Base-by-base conservation (phyloP, 768 basidiomycete species). In the Amanita pseudoporphyria region DNA sequence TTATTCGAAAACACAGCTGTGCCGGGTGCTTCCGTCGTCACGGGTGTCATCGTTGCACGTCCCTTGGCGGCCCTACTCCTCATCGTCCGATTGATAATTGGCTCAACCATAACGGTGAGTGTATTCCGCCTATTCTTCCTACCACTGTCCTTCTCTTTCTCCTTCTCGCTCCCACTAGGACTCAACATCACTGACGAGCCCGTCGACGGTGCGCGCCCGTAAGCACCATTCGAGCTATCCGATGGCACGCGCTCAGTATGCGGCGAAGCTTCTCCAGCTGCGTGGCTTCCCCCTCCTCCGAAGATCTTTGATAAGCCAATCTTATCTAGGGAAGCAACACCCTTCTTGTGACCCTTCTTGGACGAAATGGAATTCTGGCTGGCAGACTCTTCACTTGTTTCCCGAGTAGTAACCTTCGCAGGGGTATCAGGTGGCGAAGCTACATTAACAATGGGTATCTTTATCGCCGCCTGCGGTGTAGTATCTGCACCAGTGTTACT, bases 41-140 rank as follows among this genome's bases (percentile, higher is more conserved):
- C 28, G 6, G 68, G 62, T 1, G 67, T 66, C 7, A 60, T 61
- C 14, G 65, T 57, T 49, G 66, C 64, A 53, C 60, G 53, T 48
- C 66, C 62, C 57, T 67, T 72, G 24, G 48, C 41, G 22, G 53
- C 55, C 55, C 64, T 66, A 21, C 68, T 72, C 60, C 78, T 73
- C 52, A 73, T 73, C 0, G 75, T 70, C 36, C 79, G 73, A 48
- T 72, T 75, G 38, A 50, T 42, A 54, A 92, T 68, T 6, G 87
- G 85, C 60, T 88, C 86, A 1, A 88, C 85, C 79, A 92, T 88
- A 35, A 93, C 78, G 0, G 84, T 90, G 54, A 96, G 72, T 0
- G 92, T 94, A 64, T 87, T 92, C 57, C 90, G 68, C 59, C 84
- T 72, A 53, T 67, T 72, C 64, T 81, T 81, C 71, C 79, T 89